Base-by-base conservation (phyloP, 1,284 basidiomycete genomes). In the Microbotryum scabiosae region DNA sequence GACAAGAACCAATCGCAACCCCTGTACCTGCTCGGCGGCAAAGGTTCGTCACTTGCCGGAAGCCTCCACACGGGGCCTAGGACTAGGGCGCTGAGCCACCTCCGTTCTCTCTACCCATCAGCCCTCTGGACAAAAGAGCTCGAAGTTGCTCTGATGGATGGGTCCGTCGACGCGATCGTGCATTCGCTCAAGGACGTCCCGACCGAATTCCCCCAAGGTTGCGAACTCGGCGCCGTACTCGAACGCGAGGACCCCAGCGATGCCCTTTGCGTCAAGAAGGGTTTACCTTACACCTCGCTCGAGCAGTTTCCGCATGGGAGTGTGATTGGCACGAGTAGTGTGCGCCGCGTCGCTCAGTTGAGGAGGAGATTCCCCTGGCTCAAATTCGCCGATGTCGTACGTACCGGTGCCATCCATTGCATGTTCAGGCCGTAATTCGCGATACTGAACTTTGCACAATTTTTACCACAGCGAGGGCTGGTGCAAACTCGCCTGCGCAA, bases 101-200 rank as follows among this genome's bases (percentile, higher is more conserved):
- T 12, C 5, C 32, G 20, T 18, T 5, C 14, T 12, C 8, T 12
- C 18, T 3, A 26, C 28, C 18, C 4, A n/a, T 91, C 93, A 75
- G 85, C 87, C 0, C 78, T 97, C 20, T 97, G 93, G 93, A 97
- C 93, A 32, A 88, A 90, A 73, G 93, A 97, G 73, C 84, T 97
- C 62, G 93, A 97, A 74, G 86, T 87, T 23, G 85, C 87, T 26
- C 79, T 97, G 57, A 79, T 82, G 50, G 80, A 84, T 47, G 79
- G 82, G 21, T 78, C 80, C 14, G 88, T 96, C 56, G 96, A 98
- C 74, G 85, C 97, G 79, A 85, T 99, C 70, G 86, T 98, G 23
- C 96, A 98, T 77, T 86, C 83, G 59, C 79, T 91, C 70, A 99
- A 99, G 76, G 96, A 98, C 75, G 84, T 97, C 23, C 94, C 94